These are phyloP conservation scores for Collybiopsis confluens DNA, from an alignment of 768 basidiomycete genomes.

Conservation along the genomic window DNA sequence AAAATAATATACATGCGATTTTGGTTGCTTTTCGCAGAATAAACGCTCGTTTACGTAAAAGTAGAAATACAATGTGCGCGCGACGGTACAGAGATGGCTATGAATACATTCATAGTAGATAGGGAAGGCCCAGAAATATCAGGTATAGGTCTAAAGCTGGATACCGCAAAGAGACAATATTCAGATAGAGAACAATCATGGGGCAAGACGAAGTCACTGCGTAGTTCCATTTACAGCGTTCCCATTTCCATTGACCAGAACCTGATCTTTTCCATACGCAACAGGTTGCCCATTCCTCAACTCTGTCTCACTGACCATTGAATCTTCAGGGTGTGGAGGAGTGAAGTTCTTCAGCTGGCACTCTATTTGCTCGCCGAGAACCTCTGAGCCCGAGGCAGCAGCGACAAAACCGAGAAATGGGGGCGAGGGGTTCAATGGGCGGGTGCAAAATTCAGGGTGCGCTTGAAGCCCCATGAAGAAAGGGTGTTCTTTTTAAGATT, in stretches of 20 bases:
- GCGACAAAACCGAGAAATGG: slow-evolving; percentile 96
- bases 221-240: neutral
- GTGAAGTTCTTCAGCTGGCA: slow-evolving; percentile 57
- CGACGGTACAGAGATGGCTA: neutral
- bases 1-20: too few species aligned
- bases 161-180: too few species aligned
- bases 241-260: slow-evolving; percentile 5
- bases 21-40: too few species aligned
- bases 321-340: slow-evolving; percentile 71
- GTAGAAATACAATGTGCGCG: neutral
- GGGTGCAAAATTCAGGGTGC: slow-evolving; percentile 97
- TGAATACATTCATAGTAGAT: neutral
- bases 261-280: slow-evolving; percentile 18
- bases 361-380: slow-evolving; percentile 69
- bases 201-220: neutral
- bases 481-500: slow-evolving; percentile 75
- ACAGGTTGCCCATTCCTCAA: slow-evolving; percentile 31
- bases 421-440: slow-evolving; percentile 95
- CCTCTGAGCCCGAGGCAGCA: slow-evolving; percentile 51
- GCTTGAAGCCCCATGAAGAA: slow-evolving; percentile 94
- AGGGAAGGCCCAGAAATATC: neutral
- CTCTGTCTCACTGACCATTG: slow-evolving; percentile 68
- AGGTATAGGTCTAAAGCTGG: neutral
- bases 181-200: neutral
- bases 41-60: neutral